phyloP scores from a whole-genome alignment of 768 basidiomycete species.

The Gloeostereum incarnatum region DNA sequence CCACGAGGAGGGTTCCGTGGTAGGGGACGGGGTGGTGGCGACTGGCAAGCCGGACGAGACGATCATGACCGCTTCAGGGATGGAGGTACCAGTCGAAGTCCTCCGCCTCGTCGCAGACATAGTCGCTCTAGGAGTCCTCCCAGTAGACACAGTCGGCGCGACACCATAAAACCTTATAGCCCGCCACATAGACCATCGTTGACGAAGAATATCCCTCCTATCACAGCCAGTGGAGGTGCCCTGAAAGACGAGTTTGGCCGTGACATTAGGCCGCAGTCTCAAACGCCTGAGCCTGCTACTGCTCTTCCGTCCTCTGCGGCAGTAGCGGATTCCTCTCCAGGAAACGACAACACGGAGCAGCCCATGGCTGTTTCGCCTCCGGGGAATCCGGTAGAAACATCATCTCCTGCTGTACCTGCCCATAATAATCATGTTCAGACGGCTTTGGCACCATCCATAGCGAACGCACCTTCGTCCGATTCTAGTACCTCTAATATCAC shows the following conservation, averaged over 20 bases:
- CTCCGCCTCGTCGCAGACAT: too few relatives aligned
- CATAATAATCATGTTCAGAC: constrained; percentile 36
- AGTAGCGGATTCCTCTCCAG: too few relatives aligned
- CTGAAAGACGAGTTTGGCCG: constrained; percentile 84
- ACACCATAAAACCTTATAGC: constrained; percentile 44
- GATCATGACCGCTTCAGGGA: constrained; percentile 40
- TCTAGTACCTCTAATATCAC: constrained; percentile 10
- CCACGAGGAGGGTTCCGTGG: constrained; percentile 48
- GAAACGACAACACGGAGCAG: too few relatives aligned
- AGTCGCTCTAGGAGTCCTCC: constrained; percentile 74
- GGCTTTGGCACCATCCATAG: constrained; percentile 38
- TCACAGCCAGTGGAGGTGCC: too few relatives aligned
- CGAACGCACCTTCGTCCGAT: constrained; percentile 47
- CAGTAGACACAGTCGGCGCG: constrained; percentile 36
- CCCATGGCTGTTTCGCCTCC: constrained; percentile 15
- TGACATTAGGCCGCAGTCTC: constrained; percentile 57
- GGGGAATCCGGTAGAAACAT: constrained; percentile 25
- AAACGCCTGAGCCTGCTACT: constrained; percentile 9
- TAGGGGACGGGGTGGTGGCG: constrained; percentile 50
- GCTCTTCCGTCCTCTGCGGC: constrained; percentile 17
- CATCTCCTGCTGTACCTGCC: constrained; percentile 28
- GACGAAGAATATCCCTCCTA: constrained; percentile 9
- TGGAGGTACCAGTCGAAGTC: constrained; percentile 31
- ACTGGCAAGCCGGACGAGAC: constrained; percentile 29
- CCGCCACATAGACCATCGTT: constrained; percentile 42